Conservation (phyloP, 2,329 filamentous ascomycete genomes). For the Chrysosporium queenslandicum region DNA sequence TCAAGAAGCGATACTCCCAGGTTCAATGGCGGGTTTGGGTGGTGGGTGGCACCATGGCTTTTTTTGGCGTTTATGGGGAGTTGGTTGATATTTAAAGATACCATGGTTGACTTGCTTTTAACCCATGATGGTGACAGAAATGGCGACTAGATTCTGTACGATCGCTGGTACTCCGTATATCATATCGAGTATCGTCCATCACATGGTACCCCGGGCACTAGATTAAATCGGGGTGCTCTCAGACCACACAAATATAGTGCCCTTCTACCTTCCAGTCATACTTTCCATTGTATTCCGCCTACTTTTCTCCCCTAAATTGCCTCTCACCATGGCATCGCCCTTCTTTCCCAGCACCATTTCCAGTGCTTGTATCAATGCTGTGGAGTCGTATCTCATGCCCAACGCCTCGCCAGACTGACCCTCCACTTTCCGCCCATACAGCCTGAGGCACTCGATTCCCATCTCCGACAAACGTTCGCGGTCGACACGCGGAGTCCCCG, state of each 20-base stretch:
- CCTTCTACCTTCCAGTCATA: constrained; percentile 4
- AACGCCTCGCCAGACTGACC: constrained; percentile 40
- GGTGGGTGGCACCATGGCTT: neutral
- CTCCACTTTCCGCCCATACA: constrained; percentile 59
- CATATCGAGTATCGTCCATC: too few relatives aligned
- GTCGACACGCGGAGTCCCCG: constrained; percentile 60
- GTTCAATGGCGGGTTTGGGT: neutral
- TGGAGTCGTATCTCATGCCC: constrained; percentile 62
- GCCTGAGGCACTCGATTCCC: constrained; percentile 65
- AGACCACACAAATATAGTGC: neutral
- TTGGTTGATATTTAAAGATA: neutral
- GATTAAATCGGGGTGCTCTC: neutral
- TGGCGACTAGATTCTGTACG: too few relatives aligned
- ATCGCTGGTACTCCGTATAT: too few relatives aligned
- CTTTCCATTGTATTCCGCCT: constrained; percentile 49
- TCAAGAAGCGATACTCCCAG: neutral
- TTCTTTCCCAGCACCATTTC: constrained; percentile 64
- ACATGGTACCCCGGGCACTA: neutral
- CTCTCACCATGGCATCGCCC: constrained; percentile 42
- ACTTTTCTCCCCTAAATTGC: constrained; percentile 36
- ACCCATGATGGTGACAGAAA: neutral
- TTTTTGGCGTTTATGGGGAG: neutral
- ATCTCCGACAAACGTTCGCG: constrained; percentile 50
- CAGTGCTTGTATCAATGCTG: constrained; percentile 61
- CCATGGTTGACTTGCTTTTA: neutral